A percentile compares a stretch with the other conserved stretches of the same genome.
These are phyloP conservation scores for Hibiscus tridactylites DNA, from an alignment of 345 rosid genomes.

Conservation along the genomic window DNA sequence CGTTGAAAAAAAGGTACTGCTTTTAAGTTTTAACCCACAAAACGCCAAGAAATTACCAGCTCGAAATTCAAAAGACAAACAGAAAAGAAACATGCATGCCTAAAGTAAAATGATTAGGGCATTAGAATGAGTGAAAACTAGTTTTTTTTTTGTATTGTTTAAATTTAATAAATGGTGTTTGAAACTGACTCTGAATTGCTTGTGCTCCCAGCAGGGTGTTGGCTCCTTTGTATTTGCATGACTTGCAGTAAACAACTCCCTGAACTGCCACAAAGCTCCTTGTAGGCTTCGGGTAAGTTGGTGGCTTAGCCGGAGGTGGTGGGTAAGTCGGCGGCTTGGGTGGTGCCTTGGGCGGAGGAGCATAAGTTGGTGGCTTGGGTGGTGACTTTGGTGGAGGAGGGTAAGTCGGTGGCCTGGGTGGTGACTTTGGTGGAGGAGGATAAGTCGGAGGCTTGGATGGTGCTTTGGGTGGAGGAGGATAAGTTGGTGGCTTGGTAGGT, in stretches of 20 bases:
- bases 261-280: slow-evolving; percentile 62
- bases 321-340: slow-evolving; percentile 10
- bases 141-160: not conserved
- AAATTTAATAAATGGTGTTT: not conserved
- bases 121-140: not conserved
- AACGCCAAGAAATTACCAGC: not conserved
- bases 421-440: slow-evolving; percentile 18
- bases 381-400: slow-evolving; percentile 12
- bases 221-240: slow-evolving; percentile 62
- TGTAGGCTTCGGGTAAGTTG: slow-evolving; percentile 19
- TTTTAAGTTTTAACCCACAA: not conserved
- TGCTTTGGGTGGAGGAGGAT: slow-evolving; percentile 15
- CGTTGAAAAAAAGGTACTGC: not conserved
- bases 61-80: not conserved
- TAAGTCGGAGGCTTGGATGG: slow-evolving; percentile 18
- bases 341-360: slow-evolving; percentile 26
- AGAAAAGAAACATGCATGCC: not conserved
- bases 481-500: not conserved
- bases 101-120: not conserved
- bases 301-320: slow-evolving; percentile 18
- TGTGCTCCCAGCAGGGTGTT: slow-evolving; percentile 58
- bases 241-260: slow-evolving; percentile 78
- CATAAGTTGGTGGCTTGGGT: slow-evolving; percentile 11
- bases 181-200: slow-evolving; percentile 45
- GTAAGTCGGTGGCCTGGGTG: slow-evolving; percentile 8